Base-by-base conservation (phyloP, 306 rosid genomes). In the Lupinus albus region DNA sequence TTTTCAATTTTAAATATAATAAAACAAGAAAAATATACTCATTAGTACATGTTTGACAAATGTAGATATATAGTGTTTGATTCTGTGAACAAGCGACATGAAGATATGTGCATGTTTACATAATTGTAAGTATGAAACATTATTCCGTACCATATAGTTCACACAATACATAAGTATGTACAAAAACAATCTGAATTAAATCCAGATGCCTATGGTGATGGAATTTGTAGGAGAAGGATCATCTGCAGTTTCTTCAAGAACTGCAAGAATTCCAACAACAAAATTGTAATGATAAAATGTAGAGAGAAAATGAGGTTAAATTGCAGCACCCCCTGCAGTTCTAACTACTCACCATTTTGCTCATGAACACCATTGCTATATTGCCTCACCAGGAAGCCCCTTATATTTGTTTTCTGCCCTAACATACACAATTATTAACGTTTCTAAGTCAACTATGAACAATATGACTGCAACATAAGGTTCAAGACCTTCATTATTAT, bases 331-430 rank as follows among this genome's bases (percentile, higher is more conserved):
- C 44, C 44, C 3, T 38, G 44, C 11, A 8, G 44, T 38, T 38
- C 44, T 38, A 41, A 41, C 46, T 11, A 28, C 16, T 6, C 36
- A 6, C 42, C 44, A 71, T 75, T 20, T 67, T 59, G 69, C 70
- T 77, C 47, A 25, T 66, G 50, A 76, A 62, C 44, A 64, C 46
- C 72, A 52, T 48, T 30, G 68, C 53, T 80, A 74, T 55, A 65
- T 56, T 59, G 82, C 74, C 75, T 47, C 78, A 11, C 35, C 70
- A 69, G 72, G 53, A 63, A 81, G 52, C 39, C 77, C 75, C 4
- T 83, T 87, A 84, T 76, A 76, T 76, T 74, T 83, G 82, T 78
- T 86, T 88, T 82, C 97, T 82, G 76, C 76, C 89, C 96, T 91
- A 73, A 17, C 79, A 83, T 65, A 55, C 48, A 72, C 20, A 78